These are phyloP conservation scores for Linum usitatissimum DNA, from an alignment of 345 rosid species.

Conservation along the genomic window DNA sequence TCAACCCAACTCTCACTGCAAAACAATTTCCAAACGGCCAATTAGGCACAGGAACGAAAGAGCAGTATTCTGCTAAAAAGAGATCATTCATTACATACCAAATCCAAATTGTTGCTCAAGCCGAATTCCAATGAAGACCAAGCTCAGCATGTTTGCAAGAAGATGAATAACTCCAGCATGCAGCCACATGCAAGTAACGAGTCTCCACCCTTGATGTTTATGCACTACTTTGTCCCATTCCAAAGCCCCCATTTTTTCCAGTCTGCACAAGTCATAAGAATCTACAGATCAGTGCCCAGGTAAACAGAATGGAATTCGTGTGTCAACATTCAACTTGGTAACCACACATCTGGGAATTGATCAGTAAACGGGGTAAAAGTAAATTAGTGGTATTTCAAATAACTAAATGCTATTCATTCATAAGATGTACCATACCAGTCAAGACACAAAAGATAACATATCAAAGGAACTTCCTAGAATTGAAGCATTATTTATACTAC, in stretches of 20 bases:
- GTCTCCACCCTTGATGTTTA: conserved; percentile 83
- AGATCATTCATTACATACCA: conserved; percentile 31
- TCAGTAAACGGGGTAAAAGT: too few species aligned
- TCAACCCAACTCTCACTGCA: conserved; percentile 65
- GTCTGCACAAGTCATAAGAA: conserved; percentile 26
- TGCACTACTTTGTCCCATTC: conserved; percentile 61
- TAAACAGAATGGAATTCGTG: too few species aligned
- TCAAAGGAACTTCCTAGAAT: too few species aligned
- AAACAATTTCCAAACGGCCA: not conserved
- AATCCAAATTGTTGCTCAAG: conserved; percentile 95
- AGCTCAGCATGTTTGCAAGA: conserved; percentile 74
- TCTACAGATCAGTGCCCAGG: too few species aligned
- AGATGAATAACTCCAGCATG: conserved; percentile 95
- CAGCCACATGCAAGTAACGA: conserved; percentile 75
- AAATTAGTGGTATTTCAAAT: too few species aligned
- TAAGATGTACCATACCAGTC: not conserved
- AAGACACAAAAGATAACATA: not conserved
- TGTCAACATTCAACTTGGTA: too few species aligned
- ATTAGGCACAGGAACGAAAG: not conserved
- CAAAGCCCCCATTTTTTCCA: conserved; percentile 81
- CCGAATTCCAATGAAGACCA: conserved; percentile 77
- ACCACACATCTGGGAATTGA: too few species aligned
- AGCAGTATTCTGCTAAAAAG: not conserved
- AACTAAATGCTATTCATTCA: too few species aligned
- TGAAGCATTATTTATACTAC: too few species aligned